Base-by-base conservation (phyloP, 768 basidiomycete genomes). In the Daedaleopsis nitida region DNA sequence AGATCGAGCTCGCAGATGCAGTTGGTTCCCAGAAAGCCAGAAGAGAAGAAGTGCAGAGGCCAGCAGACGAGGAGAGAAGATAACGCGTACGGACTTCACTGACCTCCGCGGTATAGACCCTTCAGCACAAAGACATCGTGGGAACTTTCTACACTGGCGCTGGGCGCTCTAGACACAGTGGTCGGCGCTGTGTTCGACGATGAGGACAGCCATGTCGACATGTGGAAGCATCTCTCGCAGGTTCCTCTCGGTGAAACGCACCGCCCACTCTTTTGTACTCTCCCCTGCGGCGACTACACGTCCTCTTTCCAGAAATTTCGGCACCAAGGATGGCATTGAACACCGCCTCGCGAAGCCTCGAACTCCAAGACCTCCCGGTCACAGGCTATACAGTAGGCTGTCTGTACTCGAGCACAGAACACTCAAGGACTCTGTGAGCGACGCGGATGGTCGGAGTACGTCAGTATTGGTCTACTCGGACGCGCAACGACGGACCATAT, bases 401-500 rank as follows among this genome's bases (percentile, higher is more conserved):
- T 48, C 50, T 57, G 21, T 52, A 53, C 23, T 44, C 19, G 35
- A 12, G 42, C 37, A 24, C 32, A 16, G 14, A 14, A 1, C 10
- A 19, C 43, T 32, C 39, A 43, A 5, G 37, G 34, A 37, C 13
- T 34, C 21, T 43, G 37, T 9, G 19, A 24, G 43, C 13, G 8
- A 5, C 14, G 21, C 35, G n/a, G 24, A 27, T 48, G 54, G 21
- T 42, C 11, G 23, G 27, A 27, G 39, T 42, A 23, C 11, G n/a
- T 7, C 50, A 17, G 44, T 63, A 11, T 65, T 72, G 8, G 69
- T 72, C 0, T 72, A 65, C 45, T 82, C 81, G 12, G 78, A 80
- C 49, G 74, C 87, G 6, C 88, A 92, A 70, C 77, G 81, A n/a
- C 68, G 74, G 23, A 96, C 94, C 2, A 92, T 96, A 49, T 96